These are phyloP conservation scores for Penicillium sp. DNA, from an alignment of 2,329 filamentous ascomycete genomes.

Conservation along the genomic window DNA sequence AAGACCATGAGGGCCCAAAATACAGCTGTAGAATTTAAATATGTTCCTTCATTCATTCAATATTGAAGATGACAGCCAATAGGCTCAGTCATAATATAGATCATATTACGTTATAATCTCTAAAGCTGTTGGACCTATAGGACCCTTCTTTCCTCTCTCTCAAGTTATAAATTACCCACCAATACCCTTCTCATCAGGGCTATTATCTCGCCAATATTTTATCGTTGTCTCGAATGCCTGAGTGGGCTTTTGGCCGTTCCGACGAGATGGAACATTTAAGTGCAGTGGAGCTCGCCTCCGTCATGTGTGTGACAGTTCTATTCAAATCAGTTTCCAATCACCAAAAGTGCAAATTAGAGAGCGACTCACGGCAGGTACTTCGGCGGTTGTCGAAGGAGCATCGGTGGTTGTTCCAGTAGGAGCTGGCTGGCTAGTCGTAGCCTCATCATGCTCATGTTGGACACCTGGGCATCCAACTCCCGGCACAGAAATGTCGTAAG, in stretches of 20 bases:
- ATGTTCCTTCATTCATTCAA: not conserved
- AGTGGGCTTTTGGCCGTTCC: too few species aligned
- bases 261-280: constrained; percentile 9
- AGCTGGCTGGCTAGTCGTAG: constrained; percentile 7
- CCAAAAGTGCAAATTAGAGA: not conserved
- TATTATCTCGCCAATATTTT: not conserved
- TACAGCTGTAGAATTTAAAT: not conserved
- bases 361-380: constrained; percentile 23
- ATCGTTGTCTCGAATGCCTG: not conserved
- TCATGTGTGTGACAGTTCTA: constrained; percentile 39
- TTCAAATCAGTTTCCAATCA: constrained; percentile 2
- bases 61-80: not conserved
- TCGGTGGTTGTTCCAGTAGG: constrained; percentile 10
- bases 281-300: constrained; percentile 36
- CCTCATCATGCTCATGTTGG: constrained; percentile 10
- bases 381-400: constrained; percentile 12
- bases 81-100: not conserved
- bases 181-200: not conserved
- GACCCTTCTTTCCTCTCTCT: not conserved
- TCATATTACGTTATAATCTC: not conserved
- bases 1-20: not conserved
- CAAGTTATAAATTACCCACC: not conserved
- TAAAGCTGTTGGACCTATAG: not conserved
- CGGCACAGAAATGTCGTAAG: constrained; percentile 55
- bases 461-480: constrained; percentile 53